phyloP scores from a whole-genome alignment of 306 rosid species.

The Calophaca sinica region DNA sequence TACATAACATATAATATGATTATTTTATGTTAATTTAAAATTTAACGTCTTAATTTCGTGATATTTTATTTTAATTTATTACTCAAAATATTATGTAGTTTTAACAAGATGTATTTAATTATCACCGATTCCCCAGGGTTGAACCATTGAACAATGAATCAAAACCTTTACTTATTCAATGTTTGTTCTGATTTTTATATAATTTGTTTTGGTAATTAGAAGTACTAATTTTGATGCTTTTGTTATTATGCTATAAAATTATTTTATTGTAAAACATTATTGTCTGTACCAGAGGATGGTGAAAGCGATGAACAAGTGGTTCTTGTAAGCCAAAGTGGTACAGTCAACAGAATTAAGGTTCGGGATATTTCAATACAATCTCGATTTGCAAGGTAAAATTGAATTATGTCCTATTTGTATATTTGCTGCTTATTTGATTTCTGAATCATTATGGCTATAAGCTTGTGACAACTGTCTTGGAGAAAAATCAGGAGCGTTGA shows the following conservation, averaged over 20 bases:
- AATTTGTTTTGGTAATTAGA: background rate
- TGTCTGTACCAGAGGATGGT: constrained; percentile 73
- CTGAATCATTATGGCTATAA: background rate
- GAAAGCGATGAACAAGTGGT: constrained; percentile 99
- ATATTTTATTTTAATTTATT: background rate
- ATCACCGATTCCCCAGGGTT: background rate
- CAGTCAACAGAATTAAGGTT: constrained; percentile 94
- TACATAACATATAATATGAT: background rate
- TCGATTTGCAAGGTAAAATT: constrained; percentile 87
- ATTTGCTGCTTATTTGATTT: constrained; percentile 25
- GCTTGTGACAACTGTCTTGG: constrained; percentile 3
- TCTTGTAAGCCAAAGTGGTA: constrained; percentile 95
- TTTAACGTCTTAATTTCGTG: background rate
- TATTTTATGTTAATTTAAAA: background rate
- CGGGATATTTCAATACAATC: constrained; percentile 95
- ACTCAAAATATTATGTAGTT: background rate
- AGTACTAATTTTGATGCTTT: constrained; percentile 11
- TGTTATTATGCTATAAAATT: background rate
- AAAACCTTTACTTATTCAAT: no score
- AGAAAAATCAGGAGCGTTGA: background rate
- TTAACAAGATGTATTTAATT: background rate
- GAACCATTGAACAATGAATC: background rate
- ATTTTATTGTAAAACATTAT: constrained; percentile 25
- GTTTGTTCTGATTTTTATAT: background rate
- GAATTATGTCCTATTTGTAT: background rate